Evolutionary conservation across 164 flowering plant species (phyloP), one percentile per base, ranked within the genome.

Genomic region (Vitis riparia): DNA sequence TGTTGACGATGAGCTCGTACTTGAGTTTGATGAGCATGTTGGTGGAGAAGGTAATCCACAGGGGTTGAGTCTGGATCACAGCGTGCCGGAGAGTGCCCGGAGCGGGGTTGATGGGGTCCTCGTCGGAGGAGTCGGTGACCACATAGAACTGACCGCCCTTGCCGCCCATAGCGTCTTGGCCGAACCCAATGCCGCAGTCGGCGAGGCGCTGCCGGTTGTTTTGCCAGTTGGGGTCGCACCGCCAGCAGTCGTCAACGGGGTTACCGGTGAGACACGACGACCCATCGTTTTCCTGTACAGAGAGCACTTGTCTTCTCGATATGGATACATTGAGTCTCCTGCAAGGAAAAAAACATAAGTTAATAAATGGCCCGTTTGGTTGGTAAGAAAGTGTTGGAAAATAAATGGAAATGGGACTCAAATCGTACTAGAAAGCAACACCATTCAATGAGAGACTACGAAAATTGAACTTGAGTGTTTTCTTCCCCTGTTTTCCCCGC

Each of bases 21-120:
- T 81, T 80, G 51, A 92, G 87, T 37, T 76, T 80, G 51, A 92
- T 91, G 9, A 81, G 69, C 98, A 92, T 92, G 74, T 83, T 69
- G 11, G 75, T 68, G 11, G 87, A 65, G 79, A 83, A 83, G 11
- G 76, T 37, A 50, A 83, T 83, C 86, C 86, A 83, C 0, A 82
- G 71, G 1, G 86, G 86, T 17, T 80, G 78, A 3, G 66, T 69
- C 44, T 80, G 84, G 67, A 80, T 74, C 13, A 83, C 86, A 27
- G 77, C 86, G 68, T 71, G 44, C 3, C 86, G 76, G 58, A 80
- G 80, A 14, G 86, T 83, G 11, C 86, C 86, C 10, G 80, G 86
- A 10, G 49, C 65, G 13, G 85, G 82, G 52, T 76, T 71, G 10
- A 70, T 80, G 29, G 77, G 65, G 79, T 83, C 83, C 17, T 59